A percentile compares a stretch with the other conserved stretches of the same genome.
Conservation (phyloP, 495 filamentous ascomycete genomes). For the Penicillium daleae region DNA sequence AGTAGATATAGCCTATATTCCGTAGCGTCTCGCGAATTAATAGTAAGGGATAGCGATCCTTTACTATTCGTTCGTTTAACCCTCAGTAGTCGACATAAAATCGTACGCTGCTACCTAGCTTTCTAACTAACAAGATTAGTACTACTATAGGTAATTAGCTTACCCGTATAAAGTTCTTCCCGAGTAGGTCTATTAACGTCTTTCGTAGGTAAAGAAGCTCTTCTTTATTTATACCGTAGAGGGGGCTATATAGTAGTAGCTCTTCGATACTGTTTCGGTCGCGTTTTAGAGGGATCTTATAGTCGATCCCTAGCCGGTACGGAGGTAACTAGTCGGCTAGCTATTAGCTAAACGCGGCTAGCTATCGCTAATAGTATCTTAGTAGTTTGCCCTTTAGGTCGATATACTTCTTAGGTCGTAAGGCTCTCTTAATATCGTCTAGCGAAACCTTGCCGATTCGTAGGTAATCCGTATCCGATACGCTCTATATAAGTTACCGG, state of each 20-base stretch:
- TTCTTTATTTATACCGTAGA: constrained; percentile 6
- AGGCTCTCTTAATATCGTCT: neutral
- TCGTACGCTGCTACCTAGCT: neutral
- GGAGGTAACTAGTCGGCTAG: neutral
- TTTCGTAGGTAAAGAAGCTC: neutral
- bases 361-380: constrained; percentile 1
- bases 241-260: neutral
- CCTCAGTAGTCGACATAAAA: neutral
- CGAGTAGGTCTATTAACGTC: neutral
- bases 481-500: neutral
- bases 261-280: neutral
- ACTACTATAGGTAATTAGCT: neutral
- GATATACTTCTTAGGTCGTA: neutral
- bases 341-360: neutral
- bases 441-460: neutral
- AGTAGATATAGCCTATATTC: neutral
- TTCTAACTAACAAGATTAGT: neutral
- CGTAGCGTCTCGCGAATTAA: neutral
- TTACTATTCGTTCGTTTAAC: neutral
- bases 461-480: neutral
- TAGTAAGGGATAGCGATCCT: neutral
- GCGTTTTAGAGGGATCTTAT: constrained; percentile 5
- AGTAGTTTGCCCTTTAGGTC: constrained; percentile 1
- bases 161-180: neutral
- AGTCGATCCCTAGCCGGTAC: constrained; percentile 2